These are phyloP conservation scores for Sarocladium kiliense DNA, from an alignment of 2,329 filamentous ascomycete species.

Conservation along the genomic window DNA sequence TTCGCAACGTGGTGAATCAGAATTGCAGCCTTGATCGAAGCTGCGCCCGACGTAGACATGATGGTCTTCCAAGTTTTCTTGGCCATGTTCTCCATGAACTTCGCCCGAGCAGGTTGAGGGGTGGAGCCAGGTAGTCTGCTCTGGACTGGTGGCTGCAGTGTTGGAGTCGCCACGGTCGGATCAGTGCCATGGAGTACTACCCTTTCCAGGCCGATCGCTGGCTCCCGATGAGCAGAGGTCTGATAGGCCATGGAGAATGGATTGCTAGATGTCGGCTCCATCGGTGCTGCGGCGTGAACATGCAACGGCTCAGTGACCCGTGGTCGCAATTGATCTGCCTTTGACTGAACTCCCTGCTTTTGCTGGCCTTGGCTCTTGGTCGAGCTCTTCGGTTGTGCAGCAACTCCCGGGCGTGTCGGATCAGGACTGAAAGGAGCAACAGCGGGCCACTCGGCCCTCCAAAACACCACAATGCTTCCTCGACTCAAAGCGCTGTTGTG, in stretches of 20 bases:
- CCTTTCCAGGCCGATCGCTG: too few relatives aligned
- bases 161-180: neutral
- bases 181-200: too few relatives aligned
- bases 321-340: neutral
- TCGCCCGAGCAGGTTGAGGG: neutral
- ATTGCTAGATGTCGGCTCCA: neutral
- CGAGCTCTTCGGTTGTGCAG: neutral
- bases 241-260: too few relatives aligned
- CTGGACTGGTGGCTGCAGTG: neutral
- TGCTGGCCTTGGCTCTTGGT: neutral
- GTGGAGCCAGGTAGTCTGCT: neutral
- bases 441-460: slow-evolving; percentile 77
- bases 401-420: slow-evolving; percentile 32
- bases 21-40: slow-evolving; percentile 56
- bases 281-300: neutral
- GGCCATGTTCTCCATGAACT: slow-evolving; percentile 43
- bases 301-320: neutral
- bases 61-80: slow-evolving; percentile 60
- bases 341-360: neutral
- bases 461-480: slow-evolving; percentile 69
- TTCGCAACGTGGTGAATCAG: slow-evolving; percentile 59
- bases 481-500: slow-evolving; percentile 66
- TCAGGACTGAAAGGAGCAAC: slow-evolving; percentile 66
- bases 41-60: slow-evolving; percentile 53
- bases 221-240: too few relatives aligned